phyloP scores from a whole-genome alignment of 208 protist species.

The Plasmodiophora brassicae region DNA sequence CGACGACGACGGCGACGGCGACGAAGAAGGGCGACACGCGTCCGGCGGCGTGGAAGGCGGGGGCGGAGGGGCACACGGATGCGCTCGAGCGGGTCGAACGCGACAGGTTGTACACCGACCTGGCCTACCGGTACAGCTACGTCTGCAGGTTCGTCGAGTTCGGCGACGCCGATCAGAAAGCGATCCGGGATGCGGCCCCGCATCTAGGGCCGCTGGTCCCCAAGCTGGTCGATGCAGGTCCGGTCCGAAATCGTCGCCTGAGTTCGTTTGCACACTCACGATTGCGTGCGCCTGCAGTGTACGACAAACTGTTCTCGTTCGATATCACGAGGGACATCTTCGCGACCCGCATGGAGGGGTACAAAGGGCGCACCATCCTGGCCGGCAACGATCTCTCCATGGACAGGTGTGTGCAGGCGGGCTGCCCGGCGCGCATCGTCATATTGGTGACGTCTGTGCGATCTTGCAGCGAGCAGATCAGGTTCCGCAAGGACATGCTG shows the following conservation, averaged over 20 bases:
- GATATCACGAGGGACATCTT: background rate
- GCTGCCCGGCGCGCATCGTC: no score
- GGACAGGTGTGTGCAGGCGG: no score
- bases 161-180: slow-evolving; percentile 11
- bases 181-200: background rate
- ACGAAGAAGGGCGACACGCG: no score
- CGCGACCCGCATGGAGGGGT: background rate
- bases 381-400: background rate
- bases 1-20: no score
- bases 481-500: slow-evolving; percentile 22
- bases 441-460: no score
- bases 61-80: no score
- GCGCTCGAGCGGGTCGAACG: background rate
- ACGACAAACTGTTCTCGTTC: slow-evolving; percentile 32
- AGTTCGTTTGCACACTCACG: background rate
- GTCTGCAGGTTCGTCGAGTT: slow-evolving; percentile 21
- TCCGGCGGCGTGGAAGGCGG: no score
- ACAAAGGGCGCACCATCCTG: background rate
- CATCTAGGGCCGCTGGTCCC: background rate
- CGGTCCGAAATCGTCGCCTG: background rate
- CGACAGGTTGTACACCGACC: background rate
- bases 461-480: slow-evolving; percentile 18
- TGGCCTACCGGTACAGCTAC: background rate
- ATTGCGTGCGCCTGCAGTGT: background rate
- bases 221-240: background rate